Evolutionary conservation across 1,139 yeast species (phyloP).

Genomic region (Yamadazyma mexicana): DNA sequence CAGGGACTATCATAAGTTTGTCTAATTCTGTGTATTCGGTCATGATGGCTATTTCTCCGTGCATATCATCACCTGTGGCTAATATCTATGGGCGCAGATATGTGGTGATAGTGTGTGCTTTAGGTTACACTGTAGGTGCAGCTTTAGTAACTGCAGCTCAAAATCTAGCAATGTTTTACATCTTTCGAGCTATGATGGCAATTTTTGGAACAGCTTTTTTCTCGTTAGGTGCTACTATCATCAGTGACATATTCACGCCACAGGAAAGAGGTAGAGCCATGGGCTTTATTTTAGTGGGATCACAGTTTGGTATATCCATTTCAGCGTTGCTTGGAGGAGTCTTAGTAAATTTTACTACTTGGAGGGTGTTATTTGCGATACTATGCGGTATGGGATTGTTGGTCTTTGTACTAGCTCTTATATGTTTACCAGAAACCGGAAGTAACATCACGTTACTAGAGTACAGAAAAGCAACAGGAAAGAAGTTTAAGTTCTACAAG

Average conservation of each 20-base stretch:
- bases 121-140: conserved; percentile 31
- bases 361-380: conserved; percentile 51
- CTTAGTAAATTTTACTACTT: conserved; percentile 42
- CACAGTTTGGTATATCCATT: conserved; percentile 48
- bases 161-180: conserved; percentile 48
- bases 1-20: conserved; percentile 42
- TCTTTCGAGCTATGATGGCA: conserved; percentile 46
- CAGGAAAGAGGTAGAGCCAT: conserved; percentile 47
- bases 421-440: conserved; percentile 42
- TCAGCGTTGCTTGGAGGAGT: conserved; percentile 48
- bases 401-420: conserved; percentile 24
- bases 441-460: conserved; percentile 16
- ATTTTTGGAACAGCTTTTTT: conserved; percentile 53
- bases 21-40: conserved; percentile 48
- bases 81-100: conserved; percentile 47
- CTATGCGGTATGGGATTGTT: conserved; percentile 37
- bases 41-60: conserved; percentile 50
- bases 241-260: conserved; percentile 47
- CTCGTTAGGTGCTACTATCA: conserved; percentile 43
- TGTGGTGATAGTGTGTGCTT: conserved; percentile 35
- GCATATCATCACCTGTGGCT: conserved; percentile 44
- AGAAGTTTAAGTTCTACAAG: conserved; percentile 34
- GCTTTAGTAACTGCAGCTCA: conserved; percentile 42
- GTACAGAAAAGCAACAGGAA: conserved; percentile 18
- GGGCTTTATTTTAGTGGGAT: conserved; percentile 42